Base-by-base conservation (phyloP, 2,329 filamentous ascomycete genomes). In the Mycosphaerella arachidis region DNA sequence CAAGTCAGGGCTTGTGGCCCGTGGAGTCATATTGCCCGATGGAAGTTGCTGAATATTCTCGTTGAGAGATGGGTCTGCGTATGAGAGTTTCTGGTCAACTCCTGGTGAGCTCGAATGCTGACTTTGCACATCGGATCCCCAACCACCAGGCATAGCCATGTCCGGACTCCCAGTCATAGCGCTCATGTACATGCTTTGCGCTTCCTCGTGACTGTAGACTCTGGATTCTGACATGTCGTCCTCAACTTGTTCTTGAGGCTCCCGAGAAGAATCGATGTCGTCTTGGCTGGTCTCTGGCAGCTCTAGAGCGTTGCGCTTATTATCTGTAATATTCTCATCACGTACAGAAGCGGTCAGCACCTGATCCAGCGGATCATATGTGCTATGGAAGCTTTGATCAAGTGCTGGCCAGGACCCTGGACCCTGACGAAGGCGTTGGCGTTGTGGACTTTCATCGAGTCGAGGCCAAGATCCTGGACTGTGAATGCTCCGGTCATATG, bases 171-270 rank as follows among this genome's bases (percentile, higher is more conserved):
- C 61, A 59, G 81, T 84, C 57, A 86, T 76, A 10, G 83, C 85
- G 69, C 85, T 93, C 86, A 92, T 87, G 68, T 94, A 95, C 86
- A 95, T 90, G 72, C 91, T 94, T 70, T 91, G 86, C 0, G 89
- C 90, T 63, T 93, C 89, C 62, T 91, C 88, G 60, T 91, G 89
- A 37, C 84, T 91, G 69, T 89, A 93, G 1, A 92, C 70, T 45
- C 84, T 86, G 5, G 90, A 93, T 63, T 76, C 67, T 12, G 74
- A 54, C 66, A 75, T 61, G n/a, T 70, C 70, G n/a, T 69, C 62
- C n/a, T 53, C 60, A 20, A 62, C 55, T 16, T 33, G 24, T 24
- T 51, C 58, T 46, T 58, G 13, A 13, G 16, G 27, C 4, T 63
- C 60, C 18, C 48, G 55, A 6, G 57, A 51, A 10, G 53, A 58